Base-by-base conservation (phyloP, 345 rosid genomes). In the Physaria fendleri region DNA sequence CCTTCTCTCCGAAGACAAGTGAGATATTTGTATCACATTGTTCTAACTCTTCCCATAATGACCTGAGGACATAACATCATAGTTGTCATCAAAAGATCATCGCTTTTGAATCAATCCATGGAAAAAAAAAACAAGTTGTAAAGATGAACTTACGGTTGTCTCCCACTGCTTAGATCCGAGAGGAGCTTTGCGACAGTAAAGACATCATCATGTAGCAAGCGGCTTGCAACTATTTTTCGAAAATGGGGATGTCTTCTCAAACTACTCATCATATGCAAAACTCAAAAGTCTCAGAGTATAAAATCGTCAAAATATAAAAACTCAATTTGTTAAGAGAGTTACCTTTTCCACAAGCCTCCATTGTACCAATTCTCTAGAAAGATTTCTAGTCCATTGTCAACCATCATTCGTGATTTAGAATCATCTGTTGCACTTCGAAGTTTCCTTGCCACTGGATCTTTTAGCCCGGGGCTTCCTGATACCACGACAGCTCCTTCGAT, bases 331-430 rank as follows among this genome's bases (percentile, higher is more conserved):
- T n/a, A 32, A 41, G 55, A 62, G 46, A 59, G 46, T 65, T 63
- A 92, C 98, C 96, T 92, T 45, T 68, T 66, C 98, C 98, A 88
- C 56, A 92, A 72, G 48, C 66, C 77, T 60, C 88, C 88, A 47
- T 78, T 65, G 65, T 92, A 88, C 96, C 96, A 92, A 52, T 71
- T 71, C 47, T 79, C 76, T 9, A 88, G 14, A 74, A 92, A 92
- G 62, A 16, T 55, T 29, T 71, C 70, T 50, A 91, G 76, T 62
- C 95, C 96, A 75, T 82, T 62, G 15, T 69, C 72, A 30, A 78
- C 64, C 45, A 92, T 79, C 32, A 64, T 60, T 12, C 64, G 56
- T 30, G 98, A 86, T 70, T 71, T 75, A 8, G 79, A 79, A 62
- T 84, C 90, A 71, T 92, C 98, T 73, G 69, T 78, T 70, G 87